Base-by-base conservation (phyloP, 2,329 filamentous ascomycete species). In the Westerdykella ornata region DNA sequence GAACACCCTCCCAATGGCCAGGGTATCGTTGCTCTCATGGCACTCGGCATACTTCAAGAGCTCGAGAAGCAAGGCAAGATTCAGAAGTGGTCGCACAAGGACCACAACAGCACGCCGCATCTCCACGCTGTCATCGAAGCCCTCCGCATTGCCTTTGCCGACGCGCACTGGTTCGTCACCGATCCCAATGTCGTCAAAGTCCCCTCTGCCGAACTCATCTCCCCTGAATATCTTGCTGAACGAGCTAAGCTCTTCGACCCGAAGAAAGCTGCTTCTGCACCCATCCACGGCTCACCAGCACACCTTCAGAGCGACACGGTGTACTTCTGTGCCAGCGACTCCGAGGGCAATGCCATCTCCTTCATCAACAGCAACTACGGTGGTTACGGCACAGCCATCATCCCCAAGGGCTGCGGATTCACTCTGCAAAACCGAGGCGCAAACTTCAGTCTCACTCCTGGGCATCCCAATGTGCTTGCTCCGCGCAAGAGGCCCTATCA, bases 351-450 rank as follows among this genome's bases (percentile, higher is more conserved):
- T 66, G 90, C 85, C 26, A 89, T 92, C 39, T 92, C 85, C 16
- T 96, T 97, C 70, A 97, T 97, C 72, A 97, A 95, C 75, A 89
- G 84, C 67, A 94, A 90, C 72, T 97, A 89, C 68, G 82, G 77
- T 41, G 88, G 87, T 0, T 90, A 97, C 65, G 92, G 92, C 39
- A 92, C 88, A 0, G 76, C 72, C 51, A 94, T 97, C 60, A 80
- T 98, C 38, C 90, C 92, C 15, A 70, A 74, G 32, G 86, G 83
- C 5, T 94, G 88, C 63, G 90, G 90, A 6, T 97, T 97, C 70
- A 90, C 87, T 1, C 76, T 98, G 15, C 92, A 98, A 63, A 96
- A 95, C 72, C 86, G 92, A 2, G 92, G 86, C 6, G 81, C 84
- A 30, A 92, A 90, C 63, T 97, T 98, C 68, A 80, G 76, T 1